Base-by-base conservation (phyloP, 495 filamentous ascomycete species). In the Chaetomium tenue region DNA sequence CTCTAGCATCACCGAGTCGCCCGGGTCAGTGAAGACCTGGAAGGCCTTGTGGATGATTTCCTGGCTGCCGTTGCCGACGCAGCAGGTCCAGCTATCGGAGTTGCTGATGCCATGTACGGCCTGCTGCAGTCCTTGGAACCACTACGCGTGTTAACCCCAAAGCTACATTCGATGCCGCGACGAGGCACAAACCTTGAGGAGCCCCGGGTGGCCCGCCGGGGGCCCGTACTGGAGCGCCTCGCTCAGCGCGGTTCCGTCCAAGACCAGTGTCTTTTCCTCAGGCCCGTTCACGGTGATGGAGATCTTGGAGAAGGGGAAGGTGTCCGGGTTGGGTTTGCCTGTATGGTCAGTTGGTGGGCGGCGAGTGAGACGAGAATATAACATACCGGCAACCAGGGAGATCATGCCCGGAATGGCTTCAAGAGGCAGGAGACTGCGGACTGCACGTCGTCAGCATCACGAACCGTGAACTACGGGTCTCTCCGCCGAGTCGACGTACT, bases 31-130 rank as follows among this genome's bases (percentile, higher is more conserved):
- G 15, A 65, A 65, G 7, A 65, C 63, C 51, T 60, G 63, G 48
- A 60, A 65, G 37, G 63, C 63, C 40, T 65, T 65, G 63, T 65
- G 63, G 18, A 65, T 55, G 20, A 65, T 23, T 47, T 65, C 63
- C 42, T 65, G 63, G 63, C 57, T 65, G 48, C 63, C 63, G 22
- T 60, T 65, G 8, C 63, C 63, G 37, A 65, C 42, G 20, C 55
- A 59, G 48, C 57, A 65, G 3, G 23, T 48, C 63, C 57, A 65
- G 23, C 16, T 60, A 25, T 13, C 9, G 33, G 15, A 13, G 23
- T 22, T 26, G 42, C 30, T 16, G 18, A 56, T 16, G 23, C 57
- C 57, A 42, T 65, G 63, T 3, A 60, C 57, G 2, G 30, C 40
- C 22, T 53, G 48, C 57, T 65, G 63, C 16, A 65, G 50, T 12